These are phyloP conservation scores for Sophora flavescens DNA, from an alignment of 306 rosid species.

Conservation along the genomic window DNA sequence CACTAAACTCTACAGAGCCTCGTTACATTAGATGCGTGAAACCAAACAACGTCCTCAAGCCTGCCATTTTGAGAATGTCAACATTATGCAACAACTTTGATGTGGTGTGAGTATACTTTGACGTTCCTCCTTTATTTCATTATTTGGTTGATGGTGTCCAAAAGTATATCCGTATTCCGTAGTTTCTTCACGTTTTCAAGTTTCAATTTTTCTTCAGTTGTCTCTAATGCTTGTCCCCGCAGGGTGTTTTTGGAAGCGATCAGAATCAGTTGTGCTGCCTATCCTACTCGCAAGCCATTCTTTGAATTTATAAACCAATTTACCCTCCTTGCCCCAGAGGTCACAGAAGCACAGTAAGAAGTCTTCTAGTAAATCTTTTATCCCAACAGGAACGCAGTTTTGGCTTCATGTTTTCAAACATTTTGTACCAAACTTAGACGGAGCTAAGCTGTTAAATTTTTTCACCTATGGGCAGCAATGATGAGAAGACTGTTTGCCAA, in stretches of 20 bases:
- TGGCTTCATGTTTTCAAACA: constrained; percentile 34
- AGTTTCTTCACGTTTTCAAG: constrained; percentile 35
- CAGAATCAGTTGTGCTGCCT: constrained; percentile 99
- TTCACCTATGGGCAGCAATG: constrained; percentile 61
- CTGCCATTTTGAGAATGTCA: constrained; percentile 91
- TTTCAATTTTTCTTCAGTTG: constrained; percentile 37
- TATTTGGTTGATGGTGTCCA: constrained; percentile 40
- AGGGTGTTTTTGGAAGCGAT: constrained; percentile 99
- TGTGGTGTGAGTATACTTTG: constrained; percentile 88
- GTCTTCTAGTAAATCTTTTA: constrained; percentile 30
- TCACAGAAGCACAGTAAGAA: constrained; percentile 77
- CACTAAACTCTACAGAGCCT: constrained; percentile 94
- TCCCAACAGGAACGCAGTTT: constrained; percentile 20
- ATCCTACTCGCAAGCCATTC: constrained; percentile 94
- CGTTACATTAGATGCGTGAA: constrained; percentile 98
- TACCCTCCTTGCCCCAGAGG: constrained; percentile 87
- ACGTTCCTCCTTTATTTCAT: constrained; percentile 48
- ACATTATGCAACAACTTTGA: constrained; percentile 98
- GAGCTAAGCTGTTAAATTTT: constrained; percentile 42
- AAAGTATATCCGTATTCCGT: constrained; percentile 9
- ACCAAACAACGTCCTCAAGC: constrained; percentile 97
- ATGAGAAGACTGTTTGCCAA: constrained; percentile 79
- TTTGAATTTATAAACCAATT: constrained; percentile 88
- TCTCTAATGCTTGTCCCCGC: constrained; percentile 46
- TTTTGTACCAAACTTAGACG: constrained; percentile 15